Evolutionary conservation across 768 basidiomycete genomes (phyloP).

Genomic region (Flagelloscypha sp.): DNA sequence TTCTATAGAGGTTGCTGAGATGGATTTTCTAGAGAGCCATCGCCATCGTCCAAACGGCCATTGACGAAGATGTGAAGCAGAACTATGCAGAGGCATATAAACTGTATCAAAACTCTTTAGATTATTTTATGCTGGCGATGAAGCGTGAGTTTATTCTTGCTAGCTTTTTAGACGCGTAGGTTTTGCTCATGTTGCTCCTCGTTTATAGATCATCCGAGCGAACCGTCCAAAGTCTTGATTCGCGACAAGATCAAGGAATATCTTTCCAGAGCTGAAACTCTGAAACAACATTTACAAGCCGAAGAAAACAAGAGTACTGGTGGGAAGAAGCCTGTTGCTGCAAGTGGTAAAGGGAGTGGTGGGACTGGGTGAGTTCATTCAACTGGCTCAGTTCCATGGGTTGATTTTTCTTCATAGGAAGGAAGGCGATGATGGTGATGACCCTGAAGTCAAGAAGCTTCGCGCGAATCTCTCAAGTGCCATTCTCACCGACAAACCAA

Average conservation of each 20-base stretch:
- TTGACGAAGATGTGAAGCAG: constrained; percentile 86
- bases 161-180: neutral
- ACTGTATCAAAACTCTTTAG: constrained; percentile 88
- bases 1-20: no score
- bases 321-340: constrained; percentile 38
- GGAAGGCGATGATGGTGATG: constrained; percentile 59
- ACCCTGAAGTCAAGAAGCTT: constrained; percentile 94
- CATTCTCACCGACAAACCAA: constrained; percentile 88
- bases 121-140: constrained; percentile 97
- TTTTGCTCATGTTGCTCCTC: constrained; percentile 1
- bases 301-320: constrained; percentile 65
- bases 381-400: neutral
- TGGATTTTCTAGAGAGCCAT: constrained; percentile 56
- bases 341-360: constrained; percentile 27
- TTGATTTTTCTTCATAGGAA: constrained; percentile 18
- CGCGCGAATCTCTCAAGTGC: constrained; percentile 84
- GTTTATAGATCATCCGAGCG: constrained; percentile 81
- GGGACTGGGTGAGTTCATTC: constrained; percentile 30
- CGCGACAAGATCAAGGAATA: constrained; percentile 87
- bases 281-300: constrained; percentile 72
- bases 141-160: constrained; percentile 73
- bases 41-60: constrained; percentile 86
- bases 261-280: constrained; percentile 80
- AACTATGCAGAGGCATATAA: constrained; percentile 95
- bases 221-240: constrained; percentile 81